phyloP scores from a whole-genome alignment of 768 basidiomycete species.

The Mrakia gelida region DNA sequence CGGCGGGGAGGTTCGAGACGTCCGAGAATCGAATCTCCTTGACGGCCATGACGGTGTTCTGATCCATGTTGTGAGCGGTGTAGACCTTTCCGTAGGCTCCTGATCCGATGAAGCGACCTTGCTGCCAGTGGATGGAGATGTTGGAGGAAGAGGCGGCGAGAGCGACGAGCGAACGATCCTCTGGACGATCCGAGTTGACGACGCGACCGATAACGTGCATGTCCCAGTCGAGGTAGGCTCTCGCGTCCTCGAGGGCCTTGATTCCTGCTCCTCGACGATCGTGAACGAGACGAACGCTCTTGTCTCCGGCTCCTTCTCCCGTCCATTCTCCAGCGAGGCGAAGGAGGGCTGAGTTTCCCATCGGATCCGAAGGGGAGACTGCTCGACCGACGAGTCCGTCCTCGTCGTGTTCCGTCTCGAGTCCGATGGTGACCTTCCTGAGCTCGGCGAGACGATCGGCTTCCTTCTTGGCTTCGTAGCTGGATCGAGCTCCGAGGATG shows the following conservation, averaged over 20 bases:
- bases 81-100: constrained; percentile 99
- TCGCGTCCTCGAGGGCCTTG: constrained; percentile 60
- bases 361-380: constrained; percentile 36
- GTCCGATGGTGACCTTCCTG: constrained; percentile 37
- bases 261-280: constrained; percentile 63
- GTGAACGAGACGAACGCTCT: constrained; percentile 69
- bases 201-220: constrained; percentile 83
- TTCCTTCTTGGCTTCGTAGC: constrained; percentile 79
- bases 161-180: constrained; percentile 89
- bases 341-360: constrained; percentile 9
- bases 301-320: constrained; percentile 39
- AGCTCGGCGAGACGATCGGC: constrained; percentile 73
- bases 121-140: constrained; percentile 95
- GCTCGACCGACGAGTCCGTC: constrained; percentile 27
- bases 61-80: constrained; percentile 91
- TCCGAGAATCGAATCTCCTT: constrained; percentile 99
- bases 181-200: constrained; percentile 84
- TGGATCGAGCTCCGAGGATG: constrained; percentile 89
- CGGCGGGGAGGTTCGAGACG: constrained; percentile 74
- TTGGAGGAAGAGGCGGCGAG: constrained; percentile 93
- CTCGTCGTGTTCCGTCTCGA: constrained; percentile 39
- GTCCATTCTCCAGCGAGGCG: constrained; percentile 30
- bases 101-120: constrained; percentile 96
- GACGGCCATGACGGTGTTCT: constrained; percentile 94
- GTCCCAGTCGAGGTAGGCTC: constrained; percentile 60